These are phyloP conservation scores for Tetrahymena thermophila DNA, from an alignment of 73 alveolate genomes.

Conservation along the genomic window DNA sequence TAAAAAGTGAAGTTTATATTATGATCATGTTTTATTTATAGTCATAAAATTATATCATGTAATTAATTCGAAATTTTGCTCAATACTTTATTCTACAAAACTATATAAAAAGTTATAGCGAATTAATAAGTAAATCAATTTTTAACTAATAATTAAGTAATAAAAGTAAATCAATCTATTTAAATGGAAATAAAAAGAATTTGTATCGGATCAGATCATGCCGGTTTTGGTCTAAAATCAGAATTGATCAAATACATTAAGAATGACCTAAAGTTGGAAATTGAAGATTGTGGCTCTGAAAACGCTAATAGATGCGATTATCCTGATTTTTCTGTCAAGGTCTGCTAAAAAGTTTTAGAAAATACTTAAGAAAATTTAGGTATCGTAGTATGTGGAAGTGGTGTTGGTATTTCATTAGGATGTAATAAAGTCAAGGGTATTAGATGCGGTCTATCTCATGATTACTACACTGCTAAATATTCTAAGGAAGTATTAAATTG, in stretches of 20 bases:
- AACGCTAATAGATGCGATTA: conserved; percentile 46
- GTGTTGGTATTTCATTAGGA: conserved; percentile 62
- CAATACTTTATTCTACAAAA: neutral
- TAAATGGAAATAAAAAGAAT: conserved; percentile 3
- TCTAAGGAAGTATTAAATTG: conserved; percentile 42
- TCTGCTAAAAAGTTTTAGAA: conserved; percentile 35
- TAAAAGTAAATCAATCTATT: neutral
- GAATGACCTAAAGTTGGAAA: conserved; percentile 18
- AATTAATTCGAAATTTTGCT: too few species aligned
- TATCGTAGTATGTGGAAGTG: conserved; percentile 60
- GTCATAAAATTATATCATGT: too few species aligned
- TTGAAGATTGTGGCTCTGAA: conserved; percentile 47
- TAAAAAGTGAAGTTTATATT: too few species aligned
- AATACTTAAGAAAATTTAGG: conserved; percentile 39
- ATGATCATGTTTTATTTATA: too few species aligned
- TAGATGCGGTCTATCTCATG: conserved; percentile 64
- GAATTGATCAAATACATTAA: conserved; percentile 12
- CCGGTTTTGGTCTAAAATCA: conserved; percentile 48
- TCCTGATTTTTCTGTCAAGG: conserved; percentile 46
- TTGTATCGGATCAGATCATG: conserved; percentile 63
- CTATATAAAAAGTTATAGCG: neutral
- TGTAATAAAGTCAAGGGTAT: conserved; percentile 63
- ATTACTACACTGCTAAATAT: conserved; percentile 53
- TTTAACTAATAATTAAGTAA: neutral
- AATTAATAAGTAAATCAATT: too few species aligned